phyloP scores from a whole-genome alignment of 495 filamentous ascomycete genomes.

The Talaromyces proteolyticus region DNA sequence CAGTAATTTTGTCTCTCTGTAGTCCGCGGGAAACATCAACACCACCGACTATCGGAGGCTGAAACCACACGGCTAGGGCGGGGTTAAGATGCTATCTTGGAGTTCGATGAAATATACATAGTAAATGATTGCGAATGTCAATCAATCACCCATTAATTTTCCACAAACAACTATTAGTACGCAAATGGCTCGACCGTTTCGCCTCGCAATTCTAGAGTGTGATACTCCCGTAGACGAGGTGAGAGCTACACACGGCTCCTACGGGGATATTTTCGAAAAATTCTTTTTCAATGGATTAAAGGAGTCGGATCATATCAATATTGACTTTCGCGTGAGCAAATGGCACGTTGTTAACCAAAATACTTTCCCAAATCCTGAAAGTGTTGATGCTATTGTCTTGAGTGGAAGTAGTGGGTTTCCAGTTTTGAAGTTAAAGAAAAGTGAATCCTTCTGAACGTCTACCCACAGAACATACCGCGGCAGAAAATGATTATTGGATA shows the following conservation, averaged over 20 bases:
- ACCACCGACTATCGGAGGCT: no score
- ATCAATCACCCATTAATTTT: no score
- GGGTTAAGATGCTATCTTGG: no score
- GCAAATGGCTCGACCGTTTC: no score
- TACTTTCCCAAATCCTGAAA: conserved; percentile 56
- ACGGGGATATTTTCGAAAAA: conserved; percentile 64
- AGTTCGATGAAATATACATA: no score
- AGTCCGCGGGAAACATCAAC: no score
- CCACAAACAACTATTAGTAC: no score
- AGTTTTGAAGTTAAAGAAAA: conserved; percentile 2
- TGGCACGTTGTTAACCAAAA: conserved; percentile 57
- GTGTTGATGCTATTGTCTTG: conserved; percentile 70
- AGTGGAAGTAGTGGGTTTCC: conserved; percentile 70
- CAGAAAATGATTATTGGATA: conserved; percentile 68
- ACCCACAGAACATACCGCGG: conserved; percentile 45
- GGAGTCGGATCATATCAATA: conserved; percentile 18
- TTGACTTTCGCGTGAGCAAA: conserved; percentile 47
- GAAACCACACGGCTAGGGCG: no score
- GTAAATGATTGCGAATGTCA: no score
- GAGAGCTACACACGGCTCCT: conserved; percentile 55
- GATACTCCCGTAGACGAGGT: conserved; percentile 59
- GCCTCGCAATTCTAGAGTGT: conserved; percentile 75
- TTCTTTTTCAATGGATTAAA: conserved; percentile 47
- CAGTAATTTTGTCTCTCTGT: no score
- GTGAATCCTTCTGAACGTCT: not conserved